Evolutionary conservation across 345 rosid species (phyloP).

Genomic region (Moricandia arvensis): DNA sequence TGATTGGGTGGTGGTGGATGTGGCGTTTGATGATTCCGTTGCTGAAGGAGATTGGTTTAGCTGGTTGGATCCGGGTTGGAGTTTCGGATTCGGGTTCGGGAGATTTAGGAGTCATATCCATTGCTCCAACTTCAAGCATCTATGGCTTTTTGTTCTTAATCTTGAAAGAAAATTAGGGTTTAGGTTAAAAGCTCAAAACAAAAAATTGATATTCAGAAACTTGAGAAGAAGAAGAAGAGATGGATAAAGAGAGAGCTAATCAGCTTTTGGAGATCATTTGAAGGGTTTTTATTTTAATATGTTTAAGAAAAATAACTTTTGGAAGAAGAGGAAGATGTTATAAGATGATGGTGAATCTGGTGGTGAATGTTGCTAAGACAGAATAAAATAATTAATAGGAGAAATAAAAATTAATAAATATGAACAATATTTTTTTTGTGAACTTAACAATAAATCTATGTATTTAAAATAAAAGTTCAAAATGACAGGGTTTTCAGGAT

Average conservation of each 20-base stretch:
- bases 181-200: background rate
- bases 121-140: constrained; percentile 23
- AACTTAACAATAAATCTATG: background rate
- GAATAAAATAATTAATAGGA: constrained; percentile 27
- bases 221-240: background rate
- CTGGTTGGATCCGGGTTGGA: constrained; percentile 58
- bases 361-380: constrained; percentile 25
- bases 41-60: constrained; percentile 58
- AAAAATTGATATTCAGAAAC: background rate
- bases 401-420: constrained; percentile 22
- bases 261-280: constrained; percentile 11
- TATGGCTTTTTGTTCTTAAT: background rate
- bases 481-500: constrained; percentile 7
- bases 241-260: constrained; percentile 16
- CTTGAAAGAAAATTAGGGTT: constrained; percentile 17
- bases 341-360: constrained; percentile 27
- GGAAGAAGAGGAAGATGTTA: constrained; percentile 23
- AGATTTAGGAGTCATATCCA: constrained; percentile 48
- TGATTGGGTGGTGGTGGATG: background rate
- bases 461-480: background rate
- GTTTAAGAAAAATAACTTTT: constrained; percentile 7
- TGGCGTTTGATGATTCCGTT: constrained; percentile 40
- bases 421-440: too few relatives aligned
- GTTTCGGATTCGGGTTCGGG: constrained; percentile 65
- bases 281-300: background rate